Conservation (phyloP, 2,329 filamentous ascomycete genomes). For the Clonostachys byssicola region DNA sequence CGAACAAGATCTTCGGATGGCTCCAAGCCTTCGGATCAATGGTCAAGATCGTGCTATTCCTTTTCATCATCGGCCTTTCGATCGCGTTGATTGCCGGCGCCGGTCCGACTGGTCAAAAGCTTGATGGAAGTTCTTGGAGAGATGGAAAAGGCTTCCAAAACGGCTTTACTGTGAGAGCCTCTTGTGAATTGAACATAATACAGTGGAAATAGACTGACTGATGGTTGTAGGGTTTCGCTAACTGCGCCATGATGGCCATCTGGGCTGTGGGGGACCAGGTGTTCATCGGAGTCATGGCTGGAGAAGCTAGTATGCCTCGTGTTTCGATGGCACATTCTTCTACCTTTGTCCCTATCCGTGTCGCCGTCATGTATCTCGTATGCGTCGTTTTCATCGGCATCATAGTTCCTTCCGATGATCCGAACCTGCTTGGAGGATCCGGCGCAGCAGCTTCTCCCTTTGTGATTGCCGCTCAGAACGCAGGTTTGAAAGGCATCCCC, state of each 20-base stretch:
- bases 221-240: not conserved
- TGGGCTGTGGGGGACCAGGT: not conserved
- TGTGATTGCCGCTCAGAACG: constrained; percentile 26
- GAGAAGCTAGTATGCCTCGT: constrained; percentile 32
- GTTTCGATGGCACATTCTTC: constrained; percentile 50
- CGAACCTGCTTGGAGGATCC: not conserved
- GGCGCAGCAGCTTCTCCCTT: not conserved
- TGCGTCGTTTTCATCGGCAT: constrained; percentile 15
- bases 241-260: not conserved
- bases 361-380: constrained; percentile 58
- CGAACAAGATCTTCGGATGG: no score
- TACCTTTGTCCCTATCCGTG: constrained; percentile 53
- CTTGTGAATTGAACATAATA: no score
- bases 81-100: not conserved
- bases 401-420: not conserved
- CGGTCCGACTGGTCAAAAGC: not conserved
- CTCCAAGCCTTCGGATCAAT: no score
- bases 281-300: constrained; percentile 23
- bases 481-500: constrained; percentile 28
- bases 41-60: not conserved
- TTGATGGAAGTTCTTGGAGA: not conserved
- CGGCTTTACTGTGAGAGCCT: no score
- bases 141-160: not conserved
- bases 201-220: no score
- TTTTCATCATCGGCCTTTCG: not conserved